Evolutionary conservation across 164 flowering plant genomes (phyloP).

Genomic region (Vitis cinerea): DNA sequence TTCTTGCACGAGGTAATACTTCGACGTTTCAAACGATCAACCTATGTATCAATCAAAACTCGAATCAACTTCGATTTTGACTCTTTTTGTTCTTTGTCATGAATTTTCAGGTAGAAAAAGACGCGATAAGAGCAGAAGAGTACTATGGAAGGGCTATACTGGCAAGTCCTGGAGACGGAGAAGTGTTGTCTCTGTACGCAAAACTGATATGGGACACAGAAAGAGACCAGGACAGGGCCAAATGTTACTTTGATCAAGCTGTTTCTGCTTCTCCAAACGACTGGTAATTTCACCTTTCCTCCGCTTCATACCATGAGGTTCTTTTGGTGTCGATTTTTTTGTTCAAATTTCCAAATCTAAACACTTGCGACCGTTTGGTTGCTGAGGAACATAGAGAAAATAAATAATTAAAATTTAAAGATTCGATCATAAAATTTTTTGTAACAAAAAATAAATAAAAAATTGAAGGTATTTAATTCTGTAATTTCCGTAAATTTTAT

Average conservation of each 20-base stretch:
- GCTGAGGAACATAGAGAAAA: background rate
- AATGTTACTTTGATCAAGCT: conserved; percentile 64
- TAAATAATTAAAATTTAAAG: background rate
- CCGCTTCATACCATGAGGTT: too few species aligned
- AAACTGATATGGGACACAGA: conserved; percentile 70
- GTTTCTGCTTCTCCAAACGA: conserved; percentile 66
- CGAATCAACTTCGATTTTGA: background rate
- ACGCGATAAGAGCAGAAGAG: conserved; percentile 63
- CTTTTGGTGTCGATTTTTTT: background rate
- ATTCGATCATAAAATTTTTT: too few species aligned
- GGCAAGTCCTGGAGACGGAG: conserved; percentile 74
- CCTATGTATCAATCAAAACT: background rate
- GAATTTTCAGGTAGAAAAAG: conserved; percentile 52
- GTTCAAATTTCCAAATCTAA: background rate
- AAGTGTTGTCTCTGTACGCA: conserved; percentile 61
- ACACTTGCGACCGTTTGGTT: background rate
- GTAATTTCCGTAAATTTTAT: too few species aligned
- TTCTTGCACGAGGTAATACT: conserved; percentile 72
- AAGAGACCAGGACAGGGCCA: conserved; percentile 59
- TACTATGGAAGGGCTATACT: conserved; percentile 78
- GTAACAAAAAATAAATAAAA: too few species aligned
- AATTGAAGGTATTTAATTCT: too few species aligned
- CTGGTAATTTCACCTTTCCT: conserved; percentile 34
- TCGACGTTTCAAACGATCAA: background rate
- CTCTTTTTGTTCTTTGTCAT: background rate